Conservation (phyloP, 1,139 yeast species). For the Magnusiomyces fungicola region DNA sequence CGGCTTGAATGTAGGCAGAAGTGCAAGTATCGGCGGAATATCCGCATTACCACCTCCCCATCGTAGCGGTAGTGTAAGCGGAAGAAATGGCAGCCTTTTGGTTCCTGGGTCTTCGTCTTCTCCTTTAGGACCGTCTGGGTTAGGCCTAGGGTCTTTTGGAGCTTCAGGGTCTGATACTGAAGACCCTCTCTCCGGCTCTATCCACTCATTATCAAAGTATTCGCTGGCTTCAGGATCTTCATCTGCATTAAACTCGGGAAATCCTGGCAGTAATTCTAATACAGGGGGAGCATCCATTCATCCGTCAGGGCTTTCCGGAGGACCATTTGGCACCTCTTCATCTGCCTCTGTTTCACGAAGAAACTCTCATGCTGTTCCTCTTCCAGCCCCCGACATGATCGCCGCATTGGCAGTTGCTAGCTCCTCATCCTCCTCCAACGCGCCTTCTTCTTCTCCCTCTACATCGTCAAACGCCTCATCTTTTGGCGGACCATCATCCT, state of each 20-base stretch:
- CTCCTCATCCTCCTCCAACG: conserved; percentile 2
- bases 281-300: neutral
- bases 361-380: conserved; percentile 25
- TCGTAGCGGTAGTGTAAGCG: conserved; percentile 18
- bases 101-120: no score
- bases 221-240: conserved; percentile 22
- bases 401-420: conserved; percentile 4
- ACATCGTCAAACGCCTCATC: neutral
- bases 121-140: conserved; percentile 24
- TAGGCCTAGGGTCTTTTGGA: conserved; percentile 17
- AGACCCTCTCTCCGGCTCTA: conserved; percentile 25
- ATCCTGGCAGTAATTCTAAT: neutral
- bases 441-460: neutral
- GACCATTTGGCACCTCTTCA: neutral
- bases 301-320: no score
- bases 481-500: no score
- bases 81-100: neutral
- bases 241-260: neutral
- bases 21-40: neutral
- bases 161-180: conserved; percentile 27
- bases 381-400: conserved; percentile 6
- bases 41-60: conserved; percentile 7
- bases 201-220: conserved; percentile 26
- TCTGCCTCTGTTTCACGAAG: conserved; percentile 23
- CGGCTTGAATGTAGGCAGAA: neutral